phyloP scores from a whole-genome alignment of 164 flowering plant species.

The Houttuynia cordata region DNA sequence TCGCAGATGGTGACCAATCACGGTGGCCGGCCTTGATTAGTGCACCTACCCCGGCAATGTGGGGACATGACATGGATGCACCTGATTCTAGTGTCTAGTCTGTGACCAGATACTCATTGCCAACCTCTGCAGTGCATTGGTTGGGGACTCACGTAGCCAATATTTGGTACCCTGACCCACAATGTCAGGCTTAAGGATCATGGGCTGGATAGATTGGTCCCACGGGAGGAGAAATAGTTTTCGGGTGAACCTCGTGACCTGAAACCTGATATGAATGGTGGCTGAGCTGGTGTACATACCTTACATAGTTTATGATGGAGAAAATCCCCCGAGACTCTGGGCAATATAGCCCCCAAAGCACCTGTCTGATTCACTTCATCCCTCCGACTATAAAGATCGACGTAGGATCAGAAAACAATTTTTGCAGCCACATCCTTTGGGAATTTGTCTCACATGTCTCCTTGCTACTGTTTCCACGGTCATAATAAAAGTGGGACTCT shows the following conservation, averaged over 20 bases:
- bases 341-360: slow-evolving; percentile 6
- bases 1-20: slow-evolving; percentile 10
- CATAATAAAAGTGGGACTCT: slow-evolving; percentile 8
- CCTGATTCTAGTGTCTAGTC: slow-evolving; percentile 5
- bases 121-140: not conserved
- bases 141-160: slow-evolving; percentile 6
- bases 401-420: slow-evolving; percentile 1
- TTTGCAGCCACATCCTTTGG: slow-evolving; percentile 6
- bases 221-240: slow-evolving; percentile 8
- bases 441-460: slow-evolving; percentile 1
- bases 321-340: slow-evolving; percentile 1
- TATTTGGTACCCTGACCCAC: slow-evolving; percentile 1
- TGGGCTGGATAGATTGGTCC: slow-evolving; percentile 2
- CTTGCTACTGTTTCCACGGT: slow-evolving; percentile 8
- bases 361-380: slow-evolving; percentile 6
- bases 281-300: slow-evolving; percentile 2
- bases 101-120: not conserved
- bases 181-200: slow-evolving; percentile 6
- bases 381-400: not conserved
- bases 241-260: not conserved
- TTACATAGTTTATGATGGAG: slow-evolving; percentile 12
- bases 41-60: slow-evolving; percentile 7
- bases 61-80: slow-evolving; percentile 12
- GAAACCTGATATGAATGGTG: slow-evolving; percentile 12
- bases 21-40: slow-evolving; percentile 6